phyloP scores from a whole-genome alignment of 169 alveolate genomes.

The Plasmodium blacklocki region DNA sequence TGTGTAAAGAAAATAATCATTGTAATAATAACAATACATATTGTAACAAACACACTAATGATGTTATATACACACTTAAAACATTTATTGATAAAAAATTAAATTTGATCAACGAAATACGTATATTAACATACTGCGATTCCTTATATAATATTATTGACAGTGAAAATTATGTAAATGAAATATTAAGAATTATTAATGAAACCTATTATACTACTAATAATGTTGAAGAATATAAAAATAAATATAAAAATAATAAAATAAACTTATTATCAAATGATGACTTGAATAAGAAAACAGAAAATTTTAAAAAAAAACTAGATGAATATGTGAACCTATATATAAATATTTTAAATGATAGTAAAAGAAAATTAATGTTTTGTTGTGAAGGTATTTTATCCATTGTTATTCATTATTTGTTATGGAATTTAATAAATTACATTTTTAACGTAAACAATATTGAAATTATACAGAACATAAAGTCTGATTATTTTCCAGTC shows the following conservation, averaged over 20 bases:
- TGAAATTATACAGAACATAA: conserved; percentile 52
- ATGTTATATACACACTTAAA: conserved; percentile 5
- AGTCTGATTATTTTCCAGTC: conserved; percentile 30
- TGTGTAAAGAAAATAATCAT: background rate
- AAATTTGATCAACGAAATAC: conserved; percentile 46
- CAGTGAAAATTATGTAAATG: conserved; percentile 62
- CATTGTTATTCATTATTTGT: conserved; percentile 49
- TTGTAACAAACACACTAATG: background rate
- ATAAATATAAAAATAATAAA: background rate
- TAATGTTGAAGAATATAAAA: background rate
- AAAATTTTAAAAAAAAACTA: conserved; percentile 21
- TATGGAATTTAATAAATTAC: conserved; percentile 73
- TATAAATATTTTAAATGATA: conserved; percentile 59
- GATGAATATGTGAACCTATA: conserved; percentile 49
- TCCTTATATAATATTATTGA: conserved; percentile 50
- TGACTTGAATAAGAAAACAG: conserved; percentile 21
- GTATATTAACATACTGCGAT: conserved; percentile 68
- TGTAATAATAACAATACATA: background rate
- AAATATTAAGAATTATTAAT: conserved; percentile 38
- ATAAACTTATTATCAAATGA: background rate
- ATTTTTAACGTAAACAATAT: conserved; percentile 69
- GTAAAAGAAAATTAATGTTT: conserved; percentile 59
- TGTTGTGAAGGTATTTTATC: conserved; percentile 64
- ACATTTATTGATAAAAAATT: conserved; percentile 41
- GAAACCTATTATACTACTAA: conserved; percentile 8